Base-by-base conservation (phyloP, 2,329 filamentous ascomycete species). In the Parastagonospora nodorum region DNA sequence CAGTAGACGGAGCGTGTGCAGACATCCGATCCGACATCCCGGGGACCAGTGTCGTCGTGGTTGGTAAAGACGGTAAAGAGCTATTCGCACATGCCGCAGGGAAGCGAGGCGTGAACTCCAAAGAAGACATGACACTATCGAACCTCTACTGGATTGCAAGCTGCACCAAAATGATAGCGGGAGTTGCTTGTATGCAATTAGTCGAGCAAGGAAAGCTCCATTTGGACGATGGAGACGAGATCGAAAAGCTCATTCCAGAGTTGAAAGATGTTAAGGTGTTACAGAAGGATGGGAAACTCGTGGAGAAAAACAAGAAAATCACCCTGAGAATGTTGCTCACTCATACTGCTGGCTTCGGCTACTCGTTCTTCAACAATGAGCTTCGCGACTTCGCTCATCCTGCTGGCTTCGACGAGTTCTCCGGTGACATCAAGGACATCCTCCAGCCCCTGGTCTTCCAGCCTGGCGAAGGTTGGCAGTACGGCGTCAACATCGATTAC, bases 401-500 rank as follows among this genome's bases (percentile, higher is more conserved):
- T 0, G 69, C 74, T 0, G 84, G 84, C 0, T 63, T 79, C 8
- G 82, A 88, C 47, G 84, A 87, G 61, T 84, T 88, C 61, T 81
- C 79, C 0, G 80, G 80, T 0, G 71, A 80, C 2, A 60, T 79
- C 11, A 74, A 75, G 31, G 84, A 83, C 31, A 73, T 87, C 35
- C 59, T 77, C 36, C 73, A 74, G 56, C 83, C 86, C 0, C 66
- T 88, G 8, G 61, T 86, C 0, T 82, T 84, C 59, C 83, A 88
- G 53, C 85, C 86, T 0, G 85, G 85, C 0, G 78, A 82, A 35
- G 73, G 74, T 0, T 88, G 83, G 82, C 75, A 82, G 48, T 87
- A 88, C 46, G 69, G 68, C 9, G 57, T 70, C 28, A 72, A 71
- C 55, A 76, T 78, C 42, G 78, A 81, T 62, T 80, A 75, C 71